phyloP scores from a whole-genome alignment of 768 basidiomycete species.

The Kwoniella dendrophila region DNA sequence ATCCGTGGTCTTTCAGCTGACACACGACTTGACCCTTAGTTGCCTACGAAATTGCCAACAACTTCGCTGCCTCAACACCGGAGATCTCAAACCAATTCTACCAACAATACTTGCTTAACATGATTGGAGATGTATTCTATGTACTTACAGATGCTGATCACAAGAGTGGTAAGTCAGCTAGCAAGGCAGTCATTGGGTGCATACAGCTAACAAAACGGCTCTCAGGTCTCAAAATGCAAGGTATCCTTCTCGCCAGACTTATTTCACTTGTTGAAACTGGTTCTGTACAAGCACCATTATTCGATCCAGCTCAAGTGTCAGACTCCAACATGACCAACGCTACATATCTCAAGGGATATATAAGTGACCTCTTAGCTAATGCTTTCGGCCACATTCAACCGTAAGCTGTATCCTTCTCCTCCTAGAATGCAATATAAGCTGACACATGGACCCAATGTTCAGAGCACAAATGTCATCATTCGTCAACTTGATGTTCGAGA shows the following conservation, averaged over 20 bases:
- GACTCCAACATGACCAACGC: constrained; percentile 74
- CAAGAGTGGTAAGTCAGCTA: constrained; percentile 69
- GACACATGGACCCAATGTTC: background rate
- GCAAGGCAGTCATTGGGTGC: background rate
- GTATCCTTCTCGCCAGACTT: constrained; percentile 84
- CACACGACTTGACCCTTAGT: constrained; percentile 60
- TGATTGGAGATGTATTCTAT: constrained; percentile 94
- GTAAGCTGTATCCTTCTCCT: constrained; percentile 59
- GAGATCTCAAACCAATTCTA: constrained; percentile 87
- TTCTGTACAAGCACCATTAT: constrained; percentile 77
- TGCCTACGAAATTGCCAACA: constrained; percentile 90
- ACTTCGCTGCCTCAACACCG: constrained; percentile 79
- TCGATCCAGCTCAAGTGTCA: constrained; percentile 70
- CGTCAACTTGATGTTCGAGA: constrained; percentile 57
- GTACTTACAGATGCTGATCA: constrained; percentile 97
- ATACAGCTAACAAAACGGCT: background rate
- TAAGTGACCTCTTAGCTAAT: constrained; percentile 76
- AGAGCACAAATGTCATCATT: constrained; percentile 57
- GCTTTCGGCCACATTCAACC: constrained; percentile 91
- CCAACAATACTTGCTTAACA: constrained; percentile 90
- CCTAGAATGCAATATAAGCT: background rate
- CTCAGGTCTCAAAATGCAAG: constrained; percentile 85
- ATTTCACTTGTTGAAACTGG: constrained; percentile 88
- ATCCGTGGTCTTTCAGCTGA: background rate
- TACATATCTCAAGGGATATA: constrained; percentile 79